A percentile compares a stretch with the other conserved stretches of the same genome.
These are phyloP conservation scores for Coix lacrymajobi DNA, from an alignment of 176 grass and related monocot species.

Conservation along the genomic window DNA sequence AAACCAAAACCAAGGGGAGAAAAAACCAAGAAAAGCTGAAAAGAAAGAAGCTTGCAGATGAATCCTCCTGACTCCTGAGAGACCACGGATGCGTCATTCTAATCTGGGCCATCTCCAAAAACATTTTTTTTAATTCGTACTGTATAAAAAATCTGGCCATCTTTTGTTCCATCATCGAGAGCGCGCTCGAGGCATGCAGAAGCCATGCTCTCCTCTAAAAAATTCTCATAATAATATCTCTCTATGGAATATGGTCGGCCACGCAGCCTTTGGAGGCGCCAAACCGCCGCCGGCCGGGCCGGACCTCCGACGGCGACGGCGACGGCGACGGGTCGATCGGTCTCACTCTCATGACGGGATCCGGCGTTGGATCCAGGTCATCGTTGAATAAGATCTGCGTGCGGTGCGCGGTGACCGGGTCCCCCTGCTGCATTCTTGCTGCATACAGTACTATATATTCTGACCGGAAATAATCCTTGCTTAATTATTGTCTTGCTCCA, in stretches of 20 bases:
- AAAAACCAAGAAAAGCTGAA: neutral
- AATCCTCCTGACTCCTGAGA: neutral
- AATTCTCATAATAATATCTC: too few relatives aligned
- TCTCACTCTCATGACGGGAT: neutral
- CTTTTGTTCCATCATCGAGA: too few relatives aligned
- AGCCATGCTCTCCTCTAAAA: neutral
- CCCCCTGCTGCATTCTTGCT: neutral
- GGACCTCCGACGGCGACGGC: neutral
- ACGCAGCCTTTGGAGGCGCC: neutral
- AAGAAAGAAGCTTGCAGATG: neutral
- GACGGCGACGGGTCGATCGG: too few relatives aligned
- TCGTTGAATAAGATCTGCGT: constrained; percentile 27
- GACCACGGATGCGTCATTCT: too few relatives aligned
- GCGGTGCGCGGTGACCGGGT: neutral
- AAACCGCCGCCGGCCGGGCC: neutral
- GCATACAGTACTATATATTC: too few relatives aligned
- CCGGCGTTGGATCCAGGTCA: constrained; percentile 32
- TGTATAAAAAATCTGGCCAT: too few relatives aligned
- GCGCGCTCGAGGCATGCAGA: neutral
- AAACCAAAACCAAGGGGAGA: too few relatives aligned
- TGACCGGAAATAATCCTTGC: neutral
- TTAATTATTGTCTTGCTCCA: too few relatives aligned
- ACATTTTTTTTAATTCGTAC: too few relatives aligned
- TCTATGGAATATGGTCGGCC: too few relatives aligned
- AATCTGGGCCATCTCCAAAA: too few relatives aligned